Evolutionary conservation across 179 eudicot genomes (phyloP).

Genomic region (Dionaea muscipula): DNA sequence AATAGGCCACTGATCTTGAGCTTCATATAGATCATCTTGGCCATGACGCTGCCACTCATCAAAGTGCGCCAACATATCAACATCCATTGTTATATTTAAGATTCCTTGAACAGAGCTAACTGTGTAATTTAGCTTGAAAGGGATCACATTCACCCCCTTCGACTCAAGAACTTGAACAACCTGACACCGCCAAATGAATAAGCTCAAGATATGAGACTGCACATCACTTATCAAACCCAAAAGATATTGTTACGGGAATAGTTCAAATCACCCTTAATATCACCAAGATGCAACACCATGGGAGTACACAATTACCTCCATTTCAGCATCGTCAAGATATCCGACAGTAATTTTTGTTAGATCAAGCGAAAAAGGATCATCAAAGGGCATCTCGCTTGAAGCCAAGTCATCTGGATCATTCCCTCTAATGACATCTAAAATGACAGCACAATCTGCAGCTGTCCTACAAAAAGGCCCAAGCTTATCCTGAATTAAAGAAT

Average conservation of each 20-base stretch:
- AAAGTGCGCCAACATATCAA: conserved; percentile 83
- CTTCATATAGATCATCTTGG: conserved; percentile 58
- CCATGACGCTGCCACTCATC: conserved; percentile 87
- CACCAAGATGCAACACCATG: neutral
- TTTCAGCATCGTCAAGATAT: conserved; percentile 81
- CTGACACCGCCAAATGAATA: conserved; percentile 17
- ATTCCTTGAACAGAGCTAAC: conserved; percentile 78
- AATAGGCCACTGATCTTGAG: conserved; percentile 92
- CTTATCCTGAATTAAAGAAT: conserved; percentile 68
- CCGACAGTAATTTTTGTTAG: conserved; percentile 71
- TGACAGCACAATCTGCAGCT: conserved; percentile 70
- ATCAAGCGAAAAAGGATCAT: conserved; percentile 68
- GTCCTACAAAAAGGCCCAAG: conserved; percentile 84
- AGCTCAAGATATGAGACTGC: too few species aligned
- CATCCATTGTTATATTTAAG: conserved; percentile 83
- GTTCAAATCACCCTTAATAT: neutral
- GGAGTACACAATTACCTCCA: conserved; percentile 38
- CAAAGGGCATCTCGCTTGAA: conserved; percentile 48
- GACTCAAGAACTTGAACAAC: conserved; percentile 68
- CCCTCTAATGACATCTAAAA: conserved; percentile 63
- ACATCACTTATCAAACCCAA: neutral
- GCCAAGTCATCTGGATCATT: conserved; percentile 73
- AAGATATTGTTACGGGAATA: too few species aligned
- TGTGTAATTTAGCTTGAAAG: conserved; percentile 69
- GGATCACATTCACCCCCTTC: conserved; percentile 77